Conservation (phyloP, 2,329 filamentous ascomycete species). For the Botrytis deweyae region DNA sequence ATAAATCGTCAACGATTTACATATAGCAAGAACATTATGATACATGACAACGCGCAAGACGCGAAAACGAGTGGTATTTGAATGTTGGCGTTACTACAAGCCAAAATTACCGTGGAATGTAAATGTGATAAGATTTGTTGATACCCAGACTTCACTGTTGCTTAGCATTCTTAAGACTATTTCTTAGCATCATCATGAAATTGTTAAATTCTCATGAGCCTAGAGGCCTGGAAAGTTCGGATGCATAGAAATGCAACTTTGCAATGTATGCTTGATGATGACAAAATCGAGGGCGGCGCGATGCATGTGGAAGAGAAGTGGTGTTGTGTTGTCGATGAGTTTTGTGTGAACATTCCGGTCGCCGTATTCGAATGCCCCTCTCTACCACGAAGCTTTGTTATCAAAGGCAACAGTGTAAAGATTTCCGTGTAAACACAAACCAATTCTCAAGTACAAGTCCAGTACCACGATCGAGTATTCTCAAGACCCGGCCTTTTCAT, state of each 20-base stretch:
- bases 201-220: neutral
- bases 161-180: neutral
- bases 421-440: neutral
- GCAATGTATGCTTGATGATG: neutral
- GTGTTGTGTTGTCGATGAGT: neutral
- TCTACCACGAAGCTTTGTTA: too few relatives aligned
- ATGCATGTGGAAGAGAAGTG: neutral
- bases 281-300: neutral
- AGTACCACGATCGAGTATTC: neutral
- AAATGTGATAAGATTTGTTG: constrained; percentile 1
- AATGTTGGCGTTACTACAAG: neutral
- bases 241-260: neutral
- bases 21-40: neutral
- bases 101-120: constrained; percentile 13
- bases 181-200: neutral
- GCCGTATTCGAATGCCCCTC: constrained; percentile 6
- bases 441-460: neutral
- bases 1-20: constrained; percentile 15
- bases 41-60: neutral
- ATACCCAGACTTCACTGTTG: neutral
- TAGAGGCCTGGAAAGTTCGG: rapidly evolving
- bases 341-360: neutral
- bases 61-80: neutral
- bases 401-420: neutral
- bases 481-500: neutral